Conservation (phyloP, 257 asterid species). For the Cinchona pubescens region DNA sequence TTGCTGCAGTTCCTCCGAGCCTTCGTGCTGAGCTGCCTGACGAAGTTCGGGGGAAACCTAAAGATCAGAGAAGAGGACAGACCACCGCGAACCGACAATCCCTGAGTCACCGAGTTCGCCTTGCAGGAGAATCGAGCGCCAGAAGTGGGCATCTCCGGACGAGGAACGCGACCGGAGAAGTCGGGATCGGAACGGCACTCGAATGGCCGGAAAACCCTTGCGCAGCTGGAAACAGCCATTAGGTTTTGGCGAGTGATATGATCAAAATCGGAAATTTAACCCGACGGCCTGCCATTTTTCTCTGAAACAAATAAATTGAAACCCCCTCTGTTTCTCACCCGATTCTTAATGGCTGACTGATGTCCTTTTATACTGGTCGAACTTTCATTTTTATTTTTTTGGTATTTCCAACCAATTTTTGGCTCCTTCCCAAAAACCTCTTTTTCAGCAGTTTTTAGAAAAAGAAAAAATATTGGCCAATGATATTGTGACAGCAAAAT, state of each 20-base stretch:
- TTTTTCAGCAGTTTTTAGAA: too few relatives aligned
- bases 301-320: neutral
- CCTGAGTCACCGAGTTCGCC: constrained; percentile 27
- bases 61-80: constrained; percentile 65
- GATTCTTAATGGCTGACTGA: too few relatives aligned
- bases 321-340: too few relatives aligned
- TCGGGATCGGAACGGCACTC: constrained; percentile 89
- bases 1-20: constrained; percentile 94
- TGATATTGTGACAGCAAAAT: too few relatives aligned
- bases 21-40: constrained; percentile 89
- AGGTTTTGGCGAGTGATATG: constrained; percentile 18
- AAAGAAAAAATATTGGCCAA: too few relatives aligned
- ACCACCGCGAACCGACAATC: constrained; percentile 37
- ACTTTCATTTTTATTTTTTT: too few relatives aligned
- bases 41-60: constrained; percentile 90
- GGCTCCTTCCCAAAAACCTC: too few relatives aligned
- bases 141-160: constrained; percentile 43
- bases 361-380: too few relatives aligned
- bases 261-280: constrained; percentile 7
- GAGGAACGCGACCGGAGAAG: constrained; percentile 40
- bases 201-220: constrained; percentile 54
- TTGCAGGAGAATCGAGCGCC: constrained; percentile 37
- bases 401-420: too few relatives aligned
- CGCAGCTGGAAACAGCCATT: constrained; percentile 79
- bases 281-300: neutral